These are phyloP conservation scores for Neurospora africana DNA, from an alignment of 495 filamentous ascomycete genomes.

Conservation along the genomic window DNA sequence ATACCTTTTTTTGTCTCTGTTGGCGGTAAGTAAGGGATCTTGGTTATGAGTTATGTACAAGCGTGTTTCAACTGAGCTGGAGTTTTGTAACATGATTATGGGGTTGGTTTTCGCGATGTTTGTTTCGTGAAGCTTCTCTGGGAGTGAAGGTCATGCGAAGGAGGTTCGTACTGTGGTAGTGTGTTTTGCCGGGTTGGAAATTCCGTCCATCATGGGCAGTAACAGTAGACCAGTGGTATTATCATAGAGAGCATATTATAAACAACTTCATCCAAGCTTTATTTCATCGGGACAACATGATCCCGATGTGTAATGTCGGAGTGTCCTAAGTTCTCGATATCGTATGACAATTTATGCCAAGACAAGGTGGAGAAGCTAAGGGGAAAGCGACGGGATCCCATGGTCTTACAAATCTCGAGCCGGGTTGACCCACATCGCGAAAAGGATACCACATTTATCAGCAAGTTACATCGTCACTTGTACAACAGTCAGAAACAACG, in stretches of 20 bases:
- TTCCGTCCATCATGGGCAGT: no score
- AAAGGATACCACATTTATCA: not conserved
- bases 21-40: not conserved
- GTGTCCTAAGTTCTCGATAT: not conserved
- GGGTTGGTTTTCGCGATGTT: not conserved
- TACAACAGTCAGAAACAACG: not conserved
- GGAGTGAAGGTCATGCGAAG: not conserved
- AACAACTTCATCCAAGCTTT: not conserved
- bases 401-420: not conserved
- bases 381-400: not conserved
- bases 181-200: not conserved
- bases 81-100: not conserved
- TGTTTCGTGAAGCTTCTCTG: not conserved
- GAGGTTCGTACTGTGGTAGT: not conserved
- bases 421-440: not conserved
- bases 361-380: not conserved
- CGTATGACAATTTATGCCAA: not conserved
- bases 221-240: not conserved
- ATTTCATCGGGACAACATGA: not conserved
- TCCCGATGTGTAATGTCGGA: not conserved
- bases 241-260: not conserved
- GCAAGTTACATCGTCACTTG: not conserved
- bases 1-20: not conserved
- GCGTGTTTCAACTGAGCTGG: not conserved
- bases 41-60: not conserved